Evolutionary conservation across 495 filamentous ascomycete genomes (phyloP).

Genomic region (Polyplosphaeria fusca): DNA sequence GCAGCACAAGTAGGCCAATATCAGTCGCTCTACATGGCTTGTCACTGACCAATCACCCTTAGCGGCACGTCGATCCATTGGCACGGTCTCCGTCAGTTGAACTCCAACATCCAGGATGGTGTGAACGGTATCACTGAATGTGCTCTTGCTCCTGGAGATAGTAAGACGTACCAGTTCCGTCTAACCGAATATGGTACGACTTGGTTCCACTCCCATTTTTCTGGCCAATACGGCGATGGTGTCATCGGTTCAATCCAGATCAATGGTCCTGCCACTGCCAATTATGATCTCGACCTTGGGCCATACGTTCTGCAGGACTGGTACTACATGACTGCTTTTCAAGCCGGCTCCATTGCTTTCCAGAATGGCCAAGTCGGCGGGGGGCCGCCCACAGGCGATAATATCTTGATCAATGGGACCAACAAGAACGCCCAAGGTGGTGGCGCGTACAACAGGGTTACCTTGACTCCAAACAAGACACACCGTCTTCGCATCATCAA

Average conservation of each 20-base stretch:
- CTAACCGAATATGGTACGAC: constrained; percentile 40
- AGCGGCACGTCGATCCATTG: constrained; percentile 41
- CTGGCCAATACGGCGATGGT: constrained; percentile 42
- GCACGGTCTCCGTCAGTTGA: constrained; percentile 41
- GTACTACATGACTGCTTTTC: constrained; percentile 39
- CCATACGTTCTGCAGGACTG: constrained; percentile 37
- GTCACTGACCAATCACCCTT: too few relatives aligned
- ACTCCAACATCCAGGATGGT: constrained; percentile 36
- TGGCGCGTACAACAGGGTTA: constrained; percentile 34
- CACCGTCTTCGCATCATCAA: constrained; percentile 41
- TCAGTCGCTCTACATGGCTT: too few relatives aligned
- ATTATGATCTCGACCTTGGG: constrained; percentile 42
- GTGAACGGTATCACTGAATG: constrained; percentile 42
- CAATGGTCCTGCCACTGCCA: constrained; percentile 41
- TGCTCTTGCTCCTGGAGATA: constrained; percentile 39
- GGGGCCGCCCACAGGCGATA: constrained; percentile 36
- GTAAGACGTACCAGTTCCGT: constrained; percentile 38
- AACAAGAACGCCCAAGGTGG: constrained; percentile 33
- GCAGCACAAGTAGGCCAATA: too few relatives aligned
- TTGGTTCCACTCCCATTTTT: constrained; percentile 43
- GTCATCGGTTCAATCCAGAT: constrained; percentile 40
- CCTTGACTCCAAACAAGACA: constrained; percentile 33
- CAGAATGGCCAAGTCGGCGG: constrained; percentile 5
- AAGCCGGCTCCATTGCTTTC: constrained; percentile 24
- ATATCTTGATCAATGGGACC: constrained; percentile 41